Percentiles rank a stretch among this genome's conserved stretches.
These are phyloP conservation scores for Ophiostoma ips DNA, from an alignment of 2,329 filamentous ascomycete genomes.

Conservation along the genomic window DNA sequence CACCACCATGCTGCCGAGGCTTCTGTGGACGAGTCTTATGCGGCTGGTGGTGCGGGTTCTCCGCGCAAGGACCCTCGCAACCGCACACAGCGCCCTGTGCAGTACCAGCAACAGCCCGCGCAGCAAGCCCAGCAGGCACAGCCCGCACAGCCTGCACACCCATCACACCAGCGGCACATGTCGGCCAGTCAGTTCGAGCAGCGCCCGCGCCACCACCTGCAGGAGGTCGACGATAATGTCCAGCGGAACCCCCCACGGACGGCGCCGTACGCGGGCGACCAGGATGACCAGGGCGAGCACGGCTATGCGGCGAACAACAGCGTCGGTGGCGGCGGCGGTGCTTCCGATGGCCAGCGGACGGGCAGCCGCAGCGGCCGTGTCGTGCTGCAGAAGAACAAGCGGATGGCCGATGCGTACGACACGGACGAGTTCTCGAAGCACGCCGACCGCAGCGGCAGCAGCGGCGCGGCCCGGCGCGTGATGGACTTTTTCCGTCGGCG, in stretches of 20 bases:
- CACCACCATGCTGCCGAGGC: not conserved
- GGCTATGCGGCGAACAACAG: constrained; percentile 17
- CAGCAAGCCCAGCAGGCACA: constrained; percentile 4
- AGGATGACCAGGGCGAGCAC: not conserved
- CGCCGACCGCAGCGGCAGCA: constrained; percentile 63
- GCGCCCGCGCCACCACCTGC: constrained; percentile 18
- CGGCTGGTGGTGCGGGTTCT: not conserved
- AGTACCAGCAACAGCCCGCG: constrained; percentile 8
- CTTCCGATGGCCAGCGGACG: not conserved
- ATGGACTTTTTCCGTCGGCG: constrained; percentile 97
- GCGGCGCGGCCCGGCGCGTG: constrained; percentile 75
- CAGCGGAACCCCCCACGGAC: constrained; percentile 28
- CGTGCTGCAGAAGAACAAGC: constrained; percentile 71
- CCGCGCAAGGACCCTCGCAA: not conserved
- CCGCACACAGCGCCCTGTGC: not conserved
- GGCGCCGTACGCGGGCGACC: constrained; percentile 23
- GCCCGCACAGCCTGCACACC: no score
- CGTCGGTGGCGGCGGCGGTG: constrained; percentile 27
- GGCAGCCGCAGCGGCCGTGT: constrained; percentile 24
- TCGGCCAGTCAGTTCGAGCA: constrained; percentile 6
- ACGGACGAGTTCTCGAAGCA: constrained; percentile 46
- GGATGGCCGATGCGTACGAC: constrained; percentile 83
- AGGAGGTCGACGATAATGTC: constrained; percentile 25
- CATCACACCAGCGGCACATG: constrained; percentile 16
- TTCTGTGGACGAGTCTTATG: not conserved